phyloP scores from a whole-genome alignment of 75 land plant genomes.

The Picea glauca region DNA sequence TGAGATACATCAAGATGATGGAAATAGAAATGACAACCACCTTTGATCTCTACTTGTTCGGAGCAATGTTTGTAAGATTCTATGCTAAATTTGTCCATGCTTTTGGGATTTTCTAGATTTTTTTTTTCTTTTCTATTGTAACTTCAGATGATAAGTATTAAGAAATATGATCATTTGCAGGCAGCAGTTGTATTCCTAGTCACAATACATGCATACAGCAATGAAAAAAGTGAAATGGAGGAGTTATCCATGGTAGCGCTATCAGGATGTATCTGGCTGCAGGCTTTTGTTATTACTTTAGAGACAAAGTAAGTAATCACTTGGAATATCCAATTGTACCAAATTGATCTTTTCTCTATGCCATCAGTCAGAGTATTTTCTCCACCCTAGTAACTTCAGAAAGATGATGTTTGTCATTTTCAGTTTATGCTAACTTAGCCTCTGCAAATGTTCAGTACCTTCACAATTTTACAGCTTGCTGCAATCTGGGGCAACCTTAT shows the following conservation, averaged over 20 bases:
- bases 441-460: conserved; percentile 56
- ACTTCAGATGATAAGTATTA: background rate
- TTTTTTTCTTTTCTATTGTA: background rate
- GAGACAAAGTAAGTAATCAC: conserved; percentile 78
- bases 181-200: conserved; percentile 86
- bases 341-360: background rate
- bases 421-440: background rate
- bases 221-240: conserved; percentile 84
- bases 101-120: too few species aligned
- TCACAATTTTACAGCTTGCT: conserved; percentile 79
- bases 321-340: background rate
- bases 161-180: conserved; percentile 29
- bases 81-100: too few species aligned
- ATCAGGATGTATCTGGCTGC: conserved; percentile 98
- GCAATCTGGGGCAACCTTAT: conserved; percentile 93
- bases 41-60: background rate
- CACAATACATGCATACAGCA: conserved; percentile 73
- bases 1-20: background rate
- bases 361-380: background rate
- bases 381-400: background rate
- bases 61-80: background rate
- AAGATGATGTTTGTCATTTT: background rate
- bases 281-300: conserved; percentile 81
- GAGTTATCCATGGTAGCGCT: conserved; percentile 93
- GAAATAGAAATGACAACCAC: background rate